A percentile compares a stretch with the other conserved stretches of the same genome.
Evolutionary conservation across 768 basidiomycete species (phyloP).

Genomic region (Serendipita sp.): DNA sequence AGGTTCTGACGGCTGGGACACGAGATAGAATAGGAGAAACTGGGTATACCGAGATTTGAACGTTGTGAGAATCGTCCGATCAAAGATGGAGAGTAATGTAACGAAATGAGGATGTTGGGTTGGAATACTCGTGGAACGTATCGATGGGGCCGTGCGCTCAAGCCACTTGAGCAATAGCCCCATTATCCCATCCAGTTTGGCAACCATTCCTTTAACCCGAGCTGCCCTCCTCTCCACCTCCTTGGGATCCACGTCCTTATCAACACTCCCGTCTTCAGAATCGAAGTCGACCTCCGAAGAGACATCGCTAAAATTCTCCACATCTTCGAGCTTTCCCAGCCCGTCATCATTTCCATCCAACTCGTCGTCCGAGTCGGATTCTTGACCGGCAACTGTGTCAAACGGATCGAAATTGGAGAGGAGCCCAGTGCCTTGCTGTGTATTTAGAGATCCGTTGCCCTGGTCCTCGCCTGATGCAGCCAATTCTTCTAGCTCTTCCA

Average conservation of each 20-base stretch:
- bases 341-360: conserved; percentile 31
- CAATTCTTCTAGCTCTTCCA: conserved; percentile 75
- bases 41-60: conserved; percentile 97
- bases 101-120: conserved; percentile 42
- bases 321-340: conserved; percentile 27
- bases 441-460: conserved; percentile 16
- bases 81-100: conserved; percentile 81
- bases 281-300: conserved; percentile 53
- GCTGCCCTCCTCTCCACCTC: conserved; percentile 43
- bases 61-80: conserved; percentile 81
- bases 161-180: conserved; percentile 78
- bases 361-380: conserved; percentile 41
- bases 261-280: conserved; percentile 23
- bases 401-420: conserved; percentile 73
- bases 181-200: conserved; percentile 80
- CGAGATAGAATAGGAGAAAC: conserved; percentile 90
- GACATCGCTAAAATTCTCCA: conserved; percentile 35
- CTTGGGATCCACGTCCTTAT: conserved; percentile 20
- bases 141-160: conserved; percentile 27
- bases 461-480: conserved; percentile 32
- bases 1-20: conserved; percentile 37
- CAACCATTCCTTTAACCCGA: conserved; percentile 64
- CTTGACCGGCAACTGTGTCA: conserved; percentile 67
- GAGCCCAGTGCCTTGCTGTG: conserved; percentile 13
- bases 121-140: conserved; percentile 11